Evolutionary conservation across 352 stramenopile species (phyloP), one percentile per base, ranked within the genome.

Genomic region (Saprolegnia parasitica): DNA sequence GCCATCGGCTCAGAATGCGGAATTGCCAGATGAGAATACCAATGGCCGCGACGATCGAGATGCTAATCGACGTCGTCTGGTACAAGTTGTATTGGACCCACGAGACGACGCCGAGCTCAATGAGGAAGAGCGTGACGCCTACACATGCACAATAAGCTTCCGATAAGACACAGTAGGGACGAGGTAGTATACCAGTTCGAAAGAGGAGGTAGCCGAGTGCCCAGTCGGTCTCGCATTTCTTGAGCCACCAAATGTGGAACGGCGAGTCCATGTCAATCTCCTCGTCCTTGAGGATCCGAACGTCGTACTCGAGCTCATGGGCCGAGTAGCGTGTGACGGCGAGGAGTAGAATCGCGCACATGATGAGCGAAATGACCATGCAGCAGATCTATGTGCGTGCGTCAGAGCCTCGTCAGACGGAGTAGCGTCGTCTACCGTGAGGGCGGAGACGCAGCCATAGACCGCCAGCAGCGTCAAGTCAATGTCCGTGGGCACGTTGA

Each of bases 171-270:
- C 11, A 29, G 15, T n/a, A 55, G 32, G 45, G 5, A 23, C 32
- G 11, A 4, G 35, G 15, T 20, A 29, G 0, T 20, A 3, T 18
- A 67, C 39, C 56, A 26, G 70, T 61, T 10, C 80, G 74, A 72
- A 93, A 93, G 35, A 91, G 74, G 40, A 78, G 75, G 65, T 89
- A 91, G n/a, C 83, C 85, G 4, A 91, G 68, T 20, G 86, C 64
- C 85, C 85, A 93, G 71, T 93, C 85, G 54, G 74, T 78, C 72
- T 93, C 85, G 71, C 85, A 93, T 68, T 84, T 87, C 60, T 72
- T 71, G 39, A 85, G 63, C 85, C 85, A 93, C 81, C 82, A 93
- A 10, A 75, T 73, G 45, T 80, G 78, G 56, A 91, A 90, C 0
- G 85, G 85, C 1, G 85, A 93, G 8, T 83, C 76, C 6, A 81